Evolutionary conservation across 2,329 filamentous ascomycete genomes (phyloP).

Genomic region (Microdochium bolleyi): DNA sequence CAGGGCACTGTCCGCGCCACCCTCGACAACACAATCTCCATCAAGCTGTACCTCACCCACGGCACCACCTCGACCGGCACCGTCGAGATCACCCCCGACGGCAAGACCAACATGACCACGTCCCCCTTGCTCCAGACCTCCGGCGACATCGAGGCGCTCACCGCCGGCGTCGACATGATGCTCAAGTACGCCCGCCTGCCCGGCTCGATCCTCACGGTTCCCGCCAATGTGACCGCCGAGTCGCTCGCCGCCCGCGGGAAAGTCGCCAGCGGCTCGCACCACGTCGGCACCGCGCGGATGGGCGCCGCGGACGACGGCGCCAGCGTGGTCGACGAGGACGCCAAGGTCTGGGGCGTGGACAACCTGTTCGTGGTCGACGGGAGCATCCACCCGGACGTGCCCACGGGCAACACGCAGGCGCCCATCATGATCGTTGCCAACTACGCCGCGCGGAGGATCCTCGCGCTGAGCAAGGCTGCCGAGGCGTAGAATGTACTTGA

Average conservation of each 20-base stretch:
- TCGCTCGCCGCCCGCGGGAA: conserved; percentile 12
- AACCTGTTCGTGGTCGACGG: conserved; percentile 21
- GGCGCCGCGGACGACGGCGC: conserved; percentile 18
- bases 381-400: conserved; percentile 21
- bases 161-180: conserved; percentile 16
- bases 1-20: conserved; percentile 38
- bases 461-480: conserved; percentile 1
- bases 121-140: conserved; percentile 25
- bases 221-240: conserved; percentile 10
- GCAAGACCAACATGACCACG: conserved; percentile 31
- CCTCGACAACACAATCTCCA: conserved; percentile 30
- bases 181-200: conserved; percentile 14
- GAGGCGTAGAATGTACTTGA: too few relatives aligned
- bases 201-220: conserved; percentile 10
- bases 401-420: conserved; percentile 16
- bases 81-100: conserved; percentile 29
- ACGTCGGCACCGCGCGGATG: conserved; percentile 21
- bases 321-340: conserved; percentile 21
- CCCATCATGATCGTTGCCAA: conserved; percentile 17
- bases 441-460: conserved; percentile 13
- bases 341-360: conserved; percentile 20
- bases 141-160: conserved; percentile 17
- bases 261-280: conserved; percentile 9
- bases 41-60: conserved; percentile 43
- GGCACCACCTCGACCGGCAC: conserved; percentile 37